Evolutionary conservation across 2,329 filamentous ascomycete species (phyloP), one percentile per base, ranked within the genome.

Genomic region (Aspergillus quadrilineatus): DNA sequence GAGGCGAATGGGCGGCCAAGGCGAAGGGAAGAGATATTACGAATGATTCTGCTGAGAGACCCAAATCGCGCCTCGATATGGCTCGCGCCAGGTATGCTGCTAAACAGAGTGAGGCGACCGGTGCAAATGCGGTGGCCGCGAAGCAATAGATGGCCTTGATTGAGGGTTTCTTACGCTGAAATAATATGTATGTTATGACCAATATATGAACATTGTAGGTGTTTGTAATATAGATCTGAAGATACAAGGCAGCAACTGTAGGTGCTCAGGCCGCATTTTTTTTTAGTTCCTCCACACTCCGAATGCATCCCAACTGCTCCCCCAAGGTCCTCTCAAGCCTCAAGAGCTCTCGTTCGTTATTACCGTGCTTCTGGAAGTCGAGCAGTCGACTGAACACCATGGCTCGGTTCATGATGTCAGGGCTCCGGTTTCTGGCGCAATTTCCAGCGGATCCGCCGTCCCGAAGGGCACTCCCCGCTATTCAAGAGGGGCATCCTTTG

Each of bases 1-100:
- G 84, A 41, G 77, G 75, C 5, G 85, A 89, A 55, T 90, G 88
- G 88, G 78, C 86, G 56, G 78, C 77, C 55, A 80, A 84, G 62
- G 82, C 82, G 9, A 86, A 85, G 47, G 82, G 82, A 34, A 58
- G 76, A 48, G 74, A 77, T 26, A 49, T 47, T 32, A 56, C 46
- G 50, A 62, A 65, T 43, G 65, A 61, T 12, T 48, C 56, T n/a
- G 65, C 57, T 44, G 63, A 68, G 51, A 68, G 68, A 28, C 71
- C 73, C 50, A 82, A 81, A 68, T 80, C 79, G 8, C 74, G 77
- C 17, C 76, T 87, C 56, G 80, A 87, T 63, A 67, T 84, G 57
- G 85, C 85, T 6, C 74, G 84, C 55, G 82, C 83, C 60, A 77
- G 80, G 53, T 82, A 82, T 68, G 82, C 79, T 8, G 79, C 78